Base-by-base conservation (phyloP, 495 filamentous ascomycete species). In the Cercophora samala region DNA sequence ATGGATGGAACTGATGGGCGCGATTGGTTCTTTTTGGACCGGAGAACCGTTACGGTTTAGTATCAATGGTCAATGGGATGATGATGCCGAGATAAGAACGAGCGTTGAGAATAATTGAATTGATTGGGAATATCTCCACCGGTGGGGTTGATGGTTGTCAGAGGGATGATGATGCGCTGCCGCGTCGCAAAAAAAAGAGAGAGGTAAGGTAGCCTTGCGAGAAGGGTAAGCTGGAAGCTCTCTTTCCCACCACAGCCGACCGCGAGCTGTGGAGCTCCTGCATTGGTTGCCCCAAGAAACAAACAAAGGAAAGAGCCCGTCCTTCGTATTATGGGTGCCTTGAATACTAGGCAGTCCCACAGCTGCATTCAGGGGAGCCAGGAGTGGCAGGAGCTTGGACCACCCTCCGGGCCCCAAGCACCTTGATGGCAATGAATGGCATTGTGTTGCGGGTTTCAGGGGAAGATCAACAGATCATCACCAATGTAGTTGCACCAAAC, bases 321-420 rank as follows among this genome's bases (percentile, higher is more conserved):
- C n/a, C n/a, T n/a, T n/a, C n/a, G n/a, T n/a, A n/a, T 4, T 56
- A 18, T 22, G 19, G n/a, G 53, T 23, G 53, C n/a, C 53, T 21
- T 3, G 11, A 56, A 19, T 23, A 23, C 53, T 19, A 56, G 19
- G 53, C 53, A 56, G 17, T 2, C 53, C 6, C 8, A 56, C 53
- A 56, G 53, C 52, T 54, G 52, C 4, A 4, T 59, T 18, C 56
- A 59, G n/a, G 19, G 25, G 21, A 13, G 18, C 2, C 15, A 59
- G 6, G 17, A n/a, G n/a, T n/a, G n/a, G n/a, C n/a, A n/a, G 58
- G 58, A 61, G 58, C 58, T 61, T 25, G 58, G 58, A 21, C 26
- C 58, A 61, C 58, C 25, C 29, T 26, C 19, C 26, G 1, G n/a
- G 18, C n/a, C n/a, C n/a, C n/a, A 46, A 18, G 24, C 60, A 23